These are phyloP conservation scores for Volutella citrinella DNA, from an alignment of 2,329 filamentous ascomycete species.

Conservation along the genomic window DNA sequence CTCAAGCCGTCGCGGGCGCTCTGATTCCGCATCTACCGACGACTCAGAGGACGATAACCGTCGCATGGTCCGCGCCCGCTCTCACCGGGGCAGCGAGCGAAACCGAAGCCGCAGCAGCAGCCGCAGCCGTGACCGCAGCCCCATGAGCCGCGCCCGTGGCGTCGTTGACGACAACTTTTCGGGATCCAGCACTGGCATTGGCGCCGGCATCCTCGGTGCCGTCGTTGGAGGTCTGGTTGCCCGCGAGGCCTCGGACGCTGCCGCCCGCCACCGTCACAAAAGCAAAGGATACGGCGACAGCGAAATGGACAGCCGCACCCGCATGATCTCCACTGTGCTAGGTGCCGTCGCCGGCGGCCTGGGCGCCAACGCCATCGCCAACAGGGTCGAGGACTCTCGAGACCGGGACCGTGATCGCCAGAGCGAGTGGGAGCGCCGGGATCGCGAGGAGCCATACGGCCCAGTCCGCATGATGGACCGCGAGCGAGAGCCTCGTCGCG, in stretches of 20 bases:
- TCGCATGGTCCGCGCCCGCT: slow-evolving; percentile 22
- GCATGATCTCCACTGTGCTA: slow-evolving; percentile 47
- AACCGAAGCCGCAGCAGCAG: neutral
- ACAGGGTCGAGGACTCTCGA: slow-evolving; percentile 37
- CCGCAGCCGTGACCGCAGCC: slow-evolving; percentile 22
- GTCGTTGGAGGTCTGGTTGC: slow-evolving; percentile 54
- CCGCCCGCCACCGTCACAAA: slow-evolving; percentile 29
- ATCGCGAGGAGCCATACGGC: slow-evolving; percentile 25
- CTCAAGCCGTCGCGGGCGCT: too few relatives aligned
- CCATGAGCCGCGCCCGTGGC: slow-evolving; percentile 38
- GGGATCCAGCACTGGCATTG: slow-evolving; percentile 46
- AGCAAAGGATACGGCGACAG: slow-evolving; percentile 23
- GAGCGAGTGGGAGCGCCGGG: slow-evolving; percentile 33
- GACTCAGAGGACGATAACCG: slow-evolving; percentile 19
- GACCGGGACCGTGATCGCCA: slow-evolving; percentile 31
- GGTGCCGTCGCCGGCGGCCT: slow-evolving; percentile 55
- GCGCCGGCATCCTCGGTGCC: slow-evolving; percentile 51
- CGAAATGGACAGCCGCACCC: slow-evolving; percentile 27
- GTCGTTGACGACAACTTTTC: slow-evolving; percentile 47
- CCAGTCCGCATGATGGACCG: slow-evolving; percentile 13
- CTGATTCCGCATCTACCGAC: slow-evolving; percentile 17
- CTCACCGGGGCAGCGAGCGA: slow-evolving; percentile 6
- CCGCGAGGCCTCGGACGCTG: slow-evolving; percentile 43
- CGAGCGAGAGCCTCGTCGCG: slow-evolving; percentile 9
- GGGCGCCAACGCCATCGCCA: slow-evolving; percentile 50